These are phyloP conservation scores for Solanum hybrid DNA, from an alignment of 305 asterid species.

Conservation along the genomic window DNA sequence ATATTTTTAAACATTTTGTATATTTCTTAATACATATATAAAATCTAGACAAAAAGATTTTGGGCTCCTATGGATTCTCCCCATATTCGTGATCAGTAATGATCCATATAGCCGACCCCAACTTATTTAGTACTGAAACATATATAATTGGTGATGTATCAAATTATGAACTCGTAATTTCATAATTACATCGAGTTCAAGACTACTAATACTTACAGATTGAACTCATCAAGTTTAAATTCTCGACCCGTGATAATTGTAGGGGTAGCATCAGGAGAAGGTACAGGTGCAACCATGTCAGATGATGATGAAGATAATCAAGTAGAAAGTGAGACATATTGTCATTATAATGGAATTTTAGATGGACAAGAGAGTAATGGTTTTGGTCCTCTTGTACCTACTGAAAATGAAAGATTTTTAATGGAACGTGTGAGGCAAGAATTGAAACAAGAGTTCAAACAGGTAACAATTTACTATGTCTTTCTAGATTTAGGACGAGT, in stretches of 20 bases:
- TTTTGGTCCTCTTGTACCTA: slow-evolving; percentile 83
- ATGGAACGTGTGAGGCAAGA: slow-evolving; percentile 94
- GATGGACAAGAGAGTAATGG: slow-evolving; percentile 55
- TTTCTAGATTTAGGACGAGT: not conserved
- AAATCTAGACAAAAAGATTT: not conserved
- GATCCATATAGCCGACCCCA: not conserved
- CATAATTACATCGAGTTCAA: not conserved
- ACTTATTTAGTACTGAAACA: not conserved
- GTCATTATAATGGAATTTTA: slow-evolving; percentile 50
- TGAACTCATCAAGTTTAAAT: not conserved
- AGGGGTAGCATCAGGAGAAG: slow-evolving; percentile 92
- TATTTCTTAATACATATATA: not conserved
- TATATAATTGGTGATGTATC: not conserved
- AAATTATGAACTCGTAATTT: not conserved
- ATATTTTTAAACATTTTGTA: not conserved
- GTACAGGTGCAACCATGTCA: slow-evolving; percentile 95
- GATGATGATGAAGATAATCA: slow-evolving; percentile 81
- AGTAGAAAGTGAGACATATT: slow-evolving; percentile 61
- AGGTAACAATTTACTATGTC: slow-evolving; percentile 25
- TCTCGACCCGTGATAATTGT: not conserved
- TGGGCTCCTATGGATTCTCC: not conserved
- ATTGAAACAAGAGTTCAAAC: slow-evolving; percentile 84
- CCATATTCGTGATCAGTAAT: not conserved
- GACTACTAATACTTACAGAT: not conserved
- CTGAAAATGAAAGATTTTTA: slow-evolving; percentile 80